Base-by-base conservation (phyloP, 1,139 yeast genomes). In the Taphrina communis region DNA sequence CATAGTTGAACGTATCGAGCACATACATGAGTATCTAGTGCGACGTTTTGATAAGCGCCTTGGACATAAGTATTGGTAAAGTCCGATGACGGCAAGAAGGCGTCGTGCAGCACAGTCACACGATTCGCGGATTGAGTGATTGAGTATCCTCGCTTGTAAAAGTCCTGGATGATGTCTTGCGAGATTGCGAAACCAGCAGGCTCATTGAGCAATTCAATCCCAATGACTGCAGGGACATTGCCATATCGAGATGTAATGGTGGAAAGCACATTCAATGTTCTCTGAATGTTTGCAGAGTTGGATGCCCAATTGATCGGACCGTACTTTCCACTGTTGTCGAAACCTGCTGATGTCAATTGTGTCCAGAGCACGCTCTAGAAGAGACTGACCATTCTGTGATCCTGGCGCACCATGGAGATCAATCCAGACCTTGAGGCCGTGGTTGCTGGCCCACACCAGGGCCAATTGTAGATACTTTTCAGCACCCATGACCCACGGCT, bases 351-450 rank as follows among this genome's bases (percentile, higher is more conserved):
- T 17, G 53, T 21, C 36, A 21, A n/a, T 35, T 25, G 36, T 21
- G 12, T n/a, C 36, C n/a, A 50, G 14, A n/a, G 36, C 36, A 50
- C 31, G 11, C n/a, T 7, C n/a, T 11, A 2, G 31, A 6, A 21
- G 42, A 11, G 35, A 19, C 58, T 31, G 17, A 38, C 58, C 59
- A 76, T 93, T 93, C 79, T 93, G 98, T 31, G 96, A 89, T n/a
- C 97, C 98, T 61, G 97, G 95, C 35, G 91, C 96, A 71, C 98
- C 98, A 77, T 94, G 99, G 75, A 94, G 81, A 78, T 94, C 99
- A 68, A 94, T 83, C 97, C 97, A 91, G 25, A 86, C 96, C 77
- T 88, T 87, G 73, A 94, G 78, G 59, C 83, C 84, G 73, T 87
- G 76, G 21, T 82, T 80, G 69, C 85, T 78, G 65, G 90, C 86